A percentile compares a stretch with the other conserved stretches of the same genome.
phyloP scores from a whole-genome alignment of 2,329 filamentous ascomycete species.

The Chrysoporthe cubensis region DNA sequence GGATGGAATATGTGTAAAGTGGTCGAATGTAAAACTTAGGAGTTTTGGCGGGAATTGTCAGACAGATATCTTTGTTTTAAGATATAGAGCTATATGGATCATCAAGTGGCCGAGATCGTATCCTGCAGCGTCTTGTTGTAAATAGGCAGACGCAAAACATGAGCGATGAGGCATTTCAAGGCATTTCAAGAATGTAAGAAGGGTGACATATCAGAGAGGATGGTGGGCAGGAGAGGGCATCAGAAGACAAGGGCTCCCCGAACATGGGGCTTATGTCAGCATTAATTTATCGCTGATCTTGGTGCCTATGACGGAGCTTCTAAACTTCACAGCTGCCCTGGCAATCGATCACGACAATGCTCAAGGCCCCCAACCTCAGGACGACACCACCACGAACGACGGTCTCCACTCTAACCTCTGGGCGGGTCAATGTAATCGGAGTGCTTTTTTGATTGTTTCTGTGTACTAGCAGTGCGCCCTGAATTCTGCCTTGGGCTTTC shows the following conservation, averaged over 20 bases:
- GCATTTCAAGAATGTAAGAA: background rate
- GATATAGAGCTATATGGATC: background rate
- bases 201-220: background rate
- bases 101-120: background rate
- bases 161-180: background rate
- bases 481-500: background rate
- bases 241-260: background rate
- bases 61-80: background rate
- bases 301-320: conserved; percentile 1
- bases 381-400: background rate
- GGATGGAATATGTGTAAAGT: background rate
- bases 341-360: background rate
- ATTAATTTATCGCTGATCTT: background rate
- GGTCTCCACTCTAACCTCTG: background rate
- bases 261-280: conserved; percentile 6
- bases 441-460: background rate
- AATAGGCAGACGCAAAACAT: too few species aligned
- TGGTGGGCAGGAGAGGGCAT: background rate
- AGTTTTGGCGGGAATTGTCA: background rate
- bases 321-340: background rate
- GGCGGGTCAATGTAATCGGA: background rate
- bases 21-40: background rate
- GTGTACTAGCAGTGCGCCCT: background rate
- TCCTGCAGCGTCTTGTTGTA: too few species aligned
- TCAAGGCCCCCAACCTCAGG: background rate